phyloP scores from a whole-genome alignment of 2,329 filamentous ascomycete species.

The Neopestalotiopsis rosae region DNA sequence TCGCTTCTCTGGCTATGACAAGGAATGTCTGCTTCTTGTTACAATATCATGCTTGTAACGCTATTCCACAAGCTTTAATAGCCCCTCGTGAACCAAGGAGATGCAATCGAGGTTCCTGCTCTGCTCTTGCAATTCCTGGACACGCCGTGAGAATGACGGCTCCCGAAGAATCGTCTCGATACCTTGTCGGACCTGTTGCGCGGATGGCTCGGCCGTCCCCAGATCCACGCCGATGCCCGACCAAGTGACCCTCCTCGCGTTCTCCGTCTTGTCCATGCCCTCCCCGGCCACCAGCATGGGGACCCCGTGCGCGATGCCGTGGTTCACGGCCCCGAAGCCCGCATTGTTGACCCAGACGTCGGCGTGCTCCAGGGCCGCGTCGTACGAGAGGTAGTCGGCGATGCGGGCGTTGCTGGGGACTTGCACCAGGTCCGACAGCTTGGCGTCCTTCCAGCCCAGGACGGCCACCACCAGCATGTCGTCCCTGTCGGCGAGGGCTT shows the following conservation, averaged over 20 bases:
- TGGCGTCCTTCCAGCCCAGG: conserved; percentile 39
- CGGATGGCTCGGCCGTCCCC: conserved; percentile 31
- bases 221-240: conserved; percentile 41
- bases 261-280: conserved; percentile 48
- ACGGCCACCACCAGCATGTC: conserved; percentile 41
- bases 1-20: neutral
- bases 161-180: conserved; percentile 35
- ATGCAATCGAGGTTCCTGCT: conserved; percentile 37
- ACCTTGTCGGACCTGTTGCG: conserved; percentile 32
- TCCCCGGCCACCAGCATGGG: conserved; percentile 47
- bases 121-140: conserved; percentile 33
- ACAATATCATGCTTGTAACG: neutral
- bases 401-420: conserved; percentile 38
- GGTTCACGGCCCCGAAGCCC: conserved; percentile 46
- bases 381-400: conserved; percentile 44
- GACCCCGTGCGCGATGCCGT: conserved; percentile 45
- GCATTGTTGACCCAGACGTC: conserved; percentile 46
- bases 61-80: neutral
- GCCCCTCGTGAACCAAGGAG: conserved; percentile 32
- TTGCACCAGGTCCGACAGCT: conserved; percentile 25
- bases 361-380: conserved; percentile 41
- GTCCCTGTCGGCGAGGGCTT: conserved; percentile 30
- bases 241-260: conserved; percentile 38
- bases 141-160: conserved; percentile 25
- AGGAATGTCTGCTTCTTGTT: neutral